Evolutionary conservation across 164 flowering plant genomes (phyloP), one percentile per base, ranked within the genome.

Genomic region (Magnolia officinalis): DNA sequence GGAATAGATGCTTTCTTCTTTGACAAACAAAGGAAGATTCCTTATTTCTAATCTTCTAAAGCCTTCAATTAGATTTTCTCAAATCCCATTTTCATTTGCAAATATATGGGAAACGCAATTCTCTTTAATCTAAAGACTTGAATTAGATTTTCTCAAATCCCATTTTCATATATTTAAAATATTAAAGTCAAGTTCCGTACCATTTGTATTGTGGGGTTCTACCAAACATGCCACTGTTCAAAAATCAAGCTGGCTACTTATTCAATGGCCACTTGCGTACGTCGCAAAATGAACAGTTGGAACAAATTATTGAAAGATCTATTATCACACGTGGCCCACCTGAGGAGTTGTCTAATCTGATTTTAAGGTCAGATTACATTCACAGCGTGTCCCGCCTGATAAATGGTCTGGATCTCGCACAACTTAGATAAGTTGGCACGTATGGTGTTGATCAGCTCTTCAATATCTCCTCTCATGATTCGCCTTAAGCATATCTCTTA

Each of bases 1-100:
- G 82, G 90, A 87, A 86, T 86, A 79, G 65, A 90, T 88, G 82
- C 89, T 90, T 89, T 76, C 90, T 85, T 87, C 88, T 85, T 87
- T 87, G 82, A 75, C 86, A 87, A 84, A 78, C 76, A 88, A 88
- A 85, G 67, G 73, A 16, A 67, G 72, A 67, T 75, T 75, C 72
- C 23, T 20, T 31, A 9, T 50, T 23, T 74, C 63, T 50, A 21
- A 65, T 49, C 24, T 50, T 50, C 51, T 9, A n/a, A 52, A 74
- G 37, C 31, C 61, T 55, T 55, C 13, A 11, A 55, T 55, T 55
- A 16, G 61, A 55, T 55, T 55, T 55, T 55, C 18, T 16, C 11
- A 13, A 55, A 55, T 55, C 61, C 18, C 61, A 11, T 16, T 16
- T 9, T 55, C 18, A 2, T 55, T 55, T 55, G 13, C 18, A 11